Conservation (phyloP, 176 grass and related monocot species). For the Rhynchospora breviuscula region DNA sequence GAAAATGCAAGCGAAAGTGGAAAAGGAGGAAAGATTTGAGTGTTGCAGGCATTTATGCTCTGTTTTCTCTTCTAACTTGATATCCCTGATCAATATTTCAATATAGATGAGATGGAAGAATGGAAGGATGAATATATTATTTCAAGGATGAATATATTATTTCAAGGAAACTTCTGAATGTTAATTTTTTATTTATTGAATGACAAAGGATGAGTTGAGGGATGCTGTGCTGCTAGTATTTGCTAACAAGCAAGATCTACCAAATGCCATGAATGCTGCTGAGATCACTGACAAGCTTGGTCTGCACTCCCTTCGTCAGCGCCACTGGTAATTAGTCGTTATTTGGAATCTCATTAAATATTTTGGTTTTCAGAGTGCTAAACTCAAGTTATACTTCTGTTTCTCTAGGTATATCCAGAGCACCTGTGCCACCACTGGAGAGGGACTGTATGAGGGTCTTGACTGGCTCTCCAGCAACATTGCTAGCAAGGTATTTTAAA, state of each 20-base stretch:
- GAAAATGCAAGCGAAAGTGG: no score
- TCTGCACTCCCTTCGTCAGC: constrained; percentile 70
- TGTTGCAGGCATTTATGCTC: no score
- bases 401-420: constrained; percentile 62
- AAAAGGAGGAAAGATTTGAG: no score
- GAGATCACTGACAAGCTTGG: constrained; percentile 82
- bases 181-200: neutral
- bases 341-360: neutral
- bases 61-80: neutral
- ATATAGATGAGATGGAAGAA: no score
- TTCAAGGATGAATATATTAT: no score
- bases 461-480: constrained; percentile 74
- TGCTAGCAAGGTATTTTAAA: constrained; percentile 49
- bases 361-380: neutral
- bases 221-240: constrained; percentile 80
- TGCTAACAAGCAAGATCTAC: constrained; percentile 83
- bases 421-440: constrained; percentile 60
- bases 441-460: constrained; percentile 64
- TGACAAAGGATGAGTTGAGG: constrained; percentile 66
- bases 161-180: neutral
- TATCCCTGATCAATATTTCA: no score
- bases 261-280: constrained; percentile 90
- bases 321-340: constrained; percentile 45
- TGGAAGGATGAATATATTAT: no score
- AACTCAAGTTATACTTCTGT: neutral